phyloP scores from a whole-genome alignment of 2,329 filamentous ascomycete genomes.

The Juglanconis juglandina region DNA sequence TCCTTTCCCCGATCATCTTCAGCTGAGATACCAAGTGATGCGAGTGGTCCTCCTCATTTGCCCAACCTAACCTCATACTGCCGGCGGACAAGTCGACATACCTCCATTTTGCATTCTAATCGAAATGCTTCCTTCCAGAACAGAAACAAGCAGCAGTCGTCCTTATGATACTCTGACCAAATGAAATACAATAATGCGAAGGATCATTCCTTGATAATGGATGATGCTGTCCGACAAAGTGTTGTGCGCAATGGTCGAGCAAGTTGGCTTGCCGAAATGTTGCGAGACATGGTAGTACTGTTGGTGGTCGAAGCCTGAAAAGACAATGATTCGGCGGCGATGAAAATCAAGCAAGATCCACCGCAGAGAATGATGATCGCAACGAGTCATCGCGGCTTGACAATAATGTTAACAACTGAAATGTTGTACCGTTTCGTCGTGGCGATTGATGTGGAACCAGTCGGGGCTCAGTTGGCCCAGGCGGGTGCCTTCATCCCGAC shows the following conservation, averaged over 20 bases:
- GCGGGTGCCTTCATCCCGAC: slow-evolving; percentile 18
- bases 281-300: slow-evolving; percentile 14
- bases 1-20: slow-evolving; percentile 11
- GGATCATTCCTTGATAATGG: slow-evolving; percentile 23
- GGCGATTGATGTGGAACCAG: background rate
- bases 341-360: background rate
- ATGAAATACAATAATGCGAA: slow-evolving; percentile 17
- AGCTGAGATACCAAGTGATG: slow-evolving; percentile 5
- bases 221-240: slow-evolving; percentile 4
- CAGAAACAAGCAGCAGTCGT: background rate
- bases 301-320: slow-evolving; percentile 4
- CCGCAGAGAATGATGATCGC: background rate
- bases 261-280: background rate
- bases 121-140: slow-evolving; percentile 5
- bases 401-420: slow-evolving; percentile 2
- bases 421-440: background rate
- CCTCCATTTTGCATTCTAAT: slow-evolving; percentile 17
- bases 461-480: slow-evolving; percentile 9
- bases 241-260: slow-evolving; percentile 2
- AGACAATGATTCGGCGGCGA: background rate
- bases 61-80: slow-evolving; percentile 16
- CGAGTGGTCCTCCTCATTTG: slow-evolving; percentile 11
- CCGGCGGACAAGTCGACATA: slow-evolving; percentile 12
- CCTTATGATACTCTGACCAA: slow-evolving; percentile 15
- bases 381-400: background rate